Evolutionary conservation across 768 basidiomycete species (phyloP).

Genomic region (Mycena sanguinolenta): DNA sequence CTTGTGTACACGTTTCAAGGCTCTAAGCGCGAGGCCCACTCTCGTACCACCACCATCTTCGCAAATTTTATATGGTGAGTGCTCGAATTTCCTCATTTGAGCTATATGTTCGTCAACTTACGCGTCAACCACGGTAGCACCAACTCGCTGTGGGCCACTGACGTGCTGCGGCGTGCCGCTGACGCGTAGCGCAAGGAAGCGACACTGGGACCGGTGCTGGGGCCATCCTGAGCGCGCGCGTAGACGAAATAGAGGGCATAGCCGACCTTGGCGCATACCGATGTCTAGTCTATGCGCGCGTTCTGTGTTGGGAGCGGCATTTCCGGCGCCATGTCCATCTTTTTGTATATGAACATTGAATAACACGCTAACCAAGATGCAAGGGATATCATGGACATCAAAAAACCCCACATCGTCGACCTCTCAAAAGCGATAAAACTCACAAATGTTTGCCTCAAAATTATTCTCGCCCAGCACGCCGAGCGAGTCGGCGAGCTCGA

Average conservation of each 20-base stretch:
- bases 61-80: too few relatives aligned
- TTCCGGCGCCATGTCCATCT: neutral
- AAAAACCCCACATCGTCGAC: conserved; percentile 3
- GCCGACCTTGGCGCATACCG: too few relatives aligned
- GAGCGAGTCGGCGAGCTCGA: too few relatives aligned
- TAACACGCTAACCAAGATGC: neutral
- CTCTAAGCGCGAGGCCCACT: too few relatives aligned
- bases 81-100: too few relatives aligned
- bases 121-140: too few relatives aligned
- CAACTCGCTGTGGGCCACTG: neutral
- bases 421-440: neutral
- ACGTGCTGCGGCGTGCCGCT: neutral
- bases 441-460: too few relatives aligned
- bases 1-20: too few relatives aligned
- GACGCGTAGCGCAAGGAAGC: neutral
- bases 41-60: too few relatives aligned
- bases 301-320: neutral
- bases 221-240: neutral
- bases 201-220: neutral
- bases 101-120: too few relatives aligned
- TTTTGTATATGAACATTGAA: conserved; percentile 1
- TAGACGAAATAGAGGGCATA: too few relatives aligned
- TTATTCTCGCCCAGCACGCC: too few relatives aligned
- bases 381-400: neutral
- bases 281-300: neutral